Base-by-base conservation (phyloP, 202 grass and related monocot species). In the Schoenoplectus triqueter region DNA sequence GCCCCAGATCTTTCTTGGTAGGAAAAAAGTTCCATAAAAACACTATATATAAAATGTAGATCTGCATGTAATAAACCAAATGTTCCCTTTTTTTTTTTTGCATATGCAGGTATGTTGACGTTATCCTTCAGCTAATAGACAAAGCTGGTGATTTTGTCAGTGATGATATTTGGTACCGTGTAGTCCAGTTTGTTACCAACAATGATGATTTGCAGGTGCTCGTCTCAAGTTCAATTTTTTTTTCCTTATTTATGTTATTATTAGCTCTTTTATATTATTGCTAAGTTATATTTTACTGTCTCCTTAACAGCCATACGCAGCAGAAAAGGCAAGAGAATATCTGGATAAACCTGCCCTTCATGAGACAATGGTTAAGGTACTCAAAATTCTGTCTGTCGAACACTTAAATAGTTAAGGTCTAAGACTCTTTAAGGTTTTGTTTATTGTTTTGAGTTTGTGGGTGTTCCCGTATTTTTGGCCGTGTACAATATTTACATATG, bases 351-450 rank as follows among this genome's bases (percentile, higher is more conserved):
- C 96, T 69, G 96, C 96, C 89, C 90, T 93, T 81, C 96, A 99
- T 87, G 96, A 99, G 84, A 99, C 96, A n/a, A 99, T 99, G 96
- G 93, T 99, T 73, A 99, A 99, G 96, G 96, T 99, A 92, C 56
- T 90, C 72, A 68, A 84, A 13, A 83, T 82, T 75, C 86, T 47
- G 50, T 79, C 20, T 85, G 51, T 79, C 83, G 56, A 84, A 19
- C 59, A 79, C 47, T 31, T 87, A 64, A 62, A 47, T 74, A 74
- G 21, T 6, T 56, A 31, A 31, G 31, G 31, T 1, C 31, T 31
- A 31, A 31, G 31, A 31, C 31, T 31, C 31, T 31, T 31, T 44
- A 42, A 44, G 21, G 11, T 61, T 10, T 59, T 78, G 52, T 78
- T 31, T 61, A 67, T 69, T 1, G 7, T 51, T 57, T 77, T 56